Evolutionary conservation across 163 green algal species (phyloP), one percentile per base, ranked within the genome.

Genomic region (Prototheca stagnorum): DNA sequence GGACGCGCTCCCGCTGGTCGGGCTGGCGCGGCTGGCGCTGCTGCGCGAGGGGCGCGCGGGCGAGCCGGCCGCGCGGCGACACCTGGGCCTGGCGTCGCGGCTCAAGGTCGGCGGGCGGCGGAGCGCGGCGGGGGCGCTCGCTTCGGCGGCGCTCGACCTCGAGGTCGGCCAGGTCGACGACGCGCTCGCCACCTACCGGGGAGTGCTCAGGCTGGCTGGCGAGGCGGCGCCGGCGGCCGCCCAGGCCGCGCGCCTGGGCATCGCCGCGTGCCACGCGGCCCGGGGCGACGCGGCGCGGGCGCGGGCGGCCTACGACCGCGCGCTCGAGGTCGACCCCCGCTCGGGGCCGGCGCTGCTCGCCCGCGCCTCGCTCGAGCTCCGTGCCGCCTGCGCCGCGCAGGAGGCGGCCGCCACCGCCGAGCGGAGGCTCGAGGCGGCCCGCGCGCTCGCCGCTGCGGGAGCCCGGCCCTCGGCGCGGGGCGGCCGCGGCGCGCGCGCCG

Each of bases 211-310:
- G 4, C n/a, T n/a, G 34, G 59, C 21, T 70, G 82, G 60, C 84
- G 82, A 12, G 51, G 26, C 1, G 74, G 64, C 47, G 78, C 84
- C 0, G 47, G 81, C n/a, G n/a, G n/a, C n/a, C n/a, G n/a, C n/a
- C n/a, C n/a, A n/a, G 1, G 75, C 88, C 43, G 77, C 94, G 27
- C 73, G 85, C 8, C 63, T 93, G 48, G 85, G 83, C 59, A 79
- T 95, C 11, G 85, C 64, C 1, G 72, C 70, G 0, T 92, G 80
- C 63, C 64, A 70, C 40, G 77, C 85, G 41, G 56, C 56, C 22
- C 53, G 89, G 40, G 82, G 83, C 29, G 59, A 81, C 34, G 49
- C 74, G 11, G 55, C 48, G 23, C 68, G 59, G 7, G 82, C 86
- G 9, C 35, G 48, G 15, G 47, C 64, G 11, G 75, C 80, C 1